Evolutionary conservation across 2,329 filamentous ascomycete genomes (phyloP), one percentile per base, ranked within the genome.

Genomic region (Penicillium sclerotiorum): DNA sequence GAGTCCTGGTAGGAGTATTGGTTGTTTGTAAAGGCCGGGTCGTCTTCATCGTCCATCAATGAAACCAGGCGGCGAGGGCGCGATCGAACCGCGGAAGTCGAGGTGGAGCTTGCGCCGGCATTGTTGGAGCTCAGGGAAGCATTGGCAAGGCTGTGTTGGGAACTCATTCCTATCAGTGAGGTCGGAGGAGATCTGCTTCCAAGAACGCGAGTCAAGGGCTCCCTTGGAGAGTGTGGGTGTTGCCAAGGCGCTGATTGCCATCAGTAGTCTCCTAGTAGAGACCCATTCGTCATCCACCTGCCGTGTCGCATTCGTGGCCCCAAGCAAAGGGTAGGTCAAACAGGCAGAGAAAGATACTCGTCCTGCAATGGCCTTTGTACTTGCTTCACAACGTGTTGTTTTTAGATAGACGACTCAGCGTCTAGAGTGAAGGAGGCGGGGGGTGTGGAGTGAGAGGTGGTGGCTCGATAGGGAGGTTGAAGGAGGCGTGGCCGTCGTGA

Each of bases 51-150:
- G 51, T 75, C 70, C 54, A 66, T 62, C 37, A 73, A 69, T 18
- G 74, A 75, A 48, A 76, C 69, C 45, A 76, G 59, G 35, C 73
- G 71, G 49, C 72, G 65, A 52, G 70, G 72, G 39, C 74, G 74
- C 49, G 74, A 71, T 56, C 74, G 71, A 45, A 77, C 61, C 28
- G 71, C 70, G 20, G 72, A 73, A 55, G 61, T 63, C 23, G 68
- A 66, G 51, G 61, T 65, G 47, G 65, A 63, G 56, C 62, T 67
- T 45, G 64, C 63, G 54, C 60, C 66, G 33, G 60, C 60, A 49
- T 63, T 60, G 53, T 65, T 65, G 49, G 68, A 65, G 60, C 66
- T 63, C 52, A 67, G 59, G 60, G 53, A 62, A 59, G 62, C 58
- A 63, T 73, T 67, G 64, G 58, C 57, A 52, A 65, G 58, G 57